phyloP scores from a whole-genome alignment of 176 grass and related monocot species.

The Phoenix dactylifera region DNA sequence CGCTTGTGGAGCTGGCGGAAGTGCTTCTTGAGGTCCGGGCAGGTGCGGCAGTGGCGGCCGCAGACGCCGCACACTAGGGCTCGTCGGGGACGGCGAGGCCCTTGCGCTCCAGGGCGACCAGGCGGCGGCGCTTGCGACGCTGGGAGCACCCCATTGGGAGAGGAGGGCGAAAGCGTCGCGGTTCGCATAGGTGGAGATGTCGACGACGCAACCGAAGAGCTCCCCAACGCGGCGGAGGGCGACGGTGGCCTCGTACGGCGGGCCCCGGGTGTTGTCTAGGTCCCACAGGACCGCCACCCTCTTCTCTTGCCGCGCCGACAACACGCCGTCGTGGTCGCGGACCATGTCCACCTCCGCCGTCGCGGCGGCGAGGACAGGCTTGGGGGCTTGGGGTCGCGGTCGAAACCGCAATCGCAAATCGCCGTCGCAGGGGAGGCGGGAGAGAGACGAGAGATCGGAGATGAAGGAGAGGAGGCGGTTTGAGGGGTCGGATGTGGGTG shows the following conservation, averaged over 20 bases:
- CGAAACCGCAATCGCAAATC: too few species aligned
- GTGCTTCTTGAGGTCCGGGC: slow-evolving; percentile 71
- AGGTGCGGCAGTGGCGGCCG: slow-evolving; percentile 67
- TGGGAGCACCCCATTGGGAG: slow-evolving; percentile 55
- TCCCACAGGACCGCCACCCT: slow-evolving; percentile 77
- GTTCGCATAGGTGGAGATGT: slow-evolving; percentile 79
- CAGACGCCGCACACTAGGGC: slow-evolving; percentile 67
- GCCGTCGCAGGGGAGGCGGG: too few species aligned
- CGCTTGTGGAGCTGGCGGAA: slow-evolving; percentile 89
- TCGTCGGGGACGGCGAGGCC: slow-evolving; percentile 32
- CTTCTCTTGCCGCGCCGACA: slow-evolving; percentile 30
- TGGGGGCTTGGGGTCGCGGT: slow-evolving; percentile 12
- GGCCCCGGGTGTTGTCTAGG: slow-evolving; percentile 81
- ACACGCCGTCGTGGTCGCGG: slow-evolving; percentile 31
- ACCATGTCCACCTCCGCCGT: slow-evolving; percentile 46
- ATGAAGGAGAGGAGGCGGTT: too few species aligned
- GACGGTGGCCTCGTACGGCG: slow-evolving; percentile 53
- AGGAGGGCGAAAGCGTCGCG: slow-evolving; percentile 75
- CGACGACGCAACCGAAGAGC: slow-evolving; percentile 72
- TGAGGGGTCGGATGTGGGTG: too few species aligned
- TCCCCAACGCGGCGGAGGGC: slow-evolving; percentile 41
- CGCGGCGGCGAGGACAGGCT: neutral
- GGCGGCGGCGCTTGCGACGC: slow-evolving; percentile 43
- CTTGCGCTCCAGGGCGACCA: slow-evolving; percentile 60
- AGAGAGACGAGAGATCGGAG: too few species aligned